A percentile compares a stretch with the other conserved stretches of the same genome.
Evolutionary conservation across 1,139 yeast genomes (phyloP).

Genomic region (Zygosaccharomyces pseudobailii): DNA sequence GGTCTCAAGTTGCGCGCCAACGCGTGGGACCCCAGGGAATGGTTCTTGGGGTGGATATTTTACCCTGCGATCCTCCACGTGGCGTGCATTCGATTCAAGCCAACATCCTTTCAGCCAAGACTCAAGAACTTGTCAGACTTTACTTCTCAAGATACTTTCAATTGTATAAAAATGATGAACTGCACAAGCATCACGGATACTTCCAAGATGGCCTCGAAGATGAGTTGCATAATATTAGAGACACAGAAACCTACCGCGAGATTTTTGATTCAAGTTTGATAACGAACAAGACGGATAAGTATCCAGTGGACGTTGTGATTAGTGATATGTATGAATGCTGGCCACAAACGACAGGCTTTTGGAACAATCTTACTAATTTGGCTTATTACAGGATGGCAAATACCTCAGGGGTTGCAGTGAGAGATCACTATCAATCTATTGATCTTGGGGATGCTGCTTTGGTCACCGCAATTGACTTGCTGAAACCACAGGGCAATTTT

Average conservation of each 20-base stretch:
- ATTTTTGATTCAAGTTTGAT: slow-evolving; percentile 9
- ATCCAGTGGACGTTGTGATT: slow-evolving; percentile 62
- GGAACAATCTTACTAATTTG: slow-evolving; percentile 69
- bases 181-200: slow-evolving; percentile 29
- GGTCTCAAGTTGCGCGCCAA: slow-evolving; percentile 79
- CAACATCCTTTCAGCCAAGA: slow-evolving; percentile 62
- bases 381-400: slow-evolving; percentile 77
- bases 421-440: slow-evolving; percentile 54
- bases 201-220: slow-evolving; percentile 21
- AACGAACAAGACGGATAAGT: slow-evolving; percentile 13
- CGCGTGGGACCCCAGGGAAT: slow-evolving; percentile 54
- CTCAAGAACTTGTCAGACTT: slow-evolving; percentile 57
- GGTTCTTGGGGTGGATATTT: slow-evolving; percentile 79
- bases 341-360: slow-evolving; percentile 58
- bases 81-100: slow-evolving; percentile 87
- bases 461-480: slow-evolving; percentile 61
- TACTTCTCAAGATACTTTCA: slow-evolving; percentile 48
- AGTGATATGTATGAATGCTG: slow-evolving; percentile 87
- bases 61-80: slow-evolving; percentile 70
- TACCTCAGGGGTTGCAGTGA: slow-evolving; percentile 57
- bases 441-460: slow-evolving; percentile 92
- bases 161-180: slow-evolving; percentile 23
- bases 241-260: slow-evolving; percentile 17
- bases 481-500: slow-evolving; percentile 66
- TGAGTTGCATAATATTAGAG: slow-evolving; percentile 8